Evolutionary conservation across 2,329 filamentous ascomycete species (phyloP), one percentile per base, ranked within the genome.

Genomic region (Aphanocladium album): DNA sequence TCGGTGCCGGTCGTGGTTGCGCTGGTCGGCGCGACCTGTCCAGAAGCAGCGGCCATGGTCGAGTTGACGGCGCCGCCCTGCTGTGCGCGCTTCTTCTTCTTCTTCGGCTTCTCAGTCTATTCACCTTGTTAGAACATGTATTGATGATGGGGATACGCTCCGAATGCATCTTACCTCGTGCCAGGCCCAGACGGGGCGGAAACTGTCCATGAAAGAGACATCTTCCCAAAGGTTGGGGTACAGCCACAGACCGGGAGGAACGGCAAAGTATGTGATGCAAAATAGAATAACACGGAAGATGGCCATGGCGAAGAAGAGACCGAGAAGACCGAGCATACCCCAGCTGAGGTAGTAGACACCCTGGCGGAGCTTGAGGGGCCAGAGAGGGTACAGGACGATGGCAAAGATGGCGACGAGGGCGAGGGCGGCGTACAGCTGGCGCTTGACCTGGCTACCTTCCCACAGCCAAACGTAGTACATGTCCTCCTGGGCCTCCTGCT

Each of bases 211-310:
- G 78, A 99, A 98, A 8, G 93, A 96, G 30, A 99, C 95, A 72
- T 99, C 95, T 74, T 99, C 95, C 80, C 97, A 99, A 21, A 99
- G 79, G 72, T 99, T 99, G 53, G 95, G 95, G 77, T 93, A 99
- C 49, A 99, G 82, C 95, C 95, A 99, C n/a, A 99, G 81, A 69
- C 95, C 95, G 2, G 95, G 95, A 3, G 93, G 80, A 1, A 86
- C 81, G 17, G 83, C 81, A 71, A 98, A 96, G 76, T 96, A 92
- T 23, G 95, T 98, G 72, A 96, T 77, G 72, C 91, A 89, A 80
- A 99, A 99, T 30, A 99, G 81, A 63, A 99, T 96, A 60, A 98
- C 83, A 62, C 95, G 88, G 84, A 99, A 92, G 71, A 99, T 96
- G 6, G 93, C 90, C 95, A 99, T 98, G 71, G 87, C 85, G 76